Evolutionary conservation across 805 yeast genomes (phyloP), one percentile per base, ranked within the genome.

Genomic region (Alloascoidea africana): DNA sequence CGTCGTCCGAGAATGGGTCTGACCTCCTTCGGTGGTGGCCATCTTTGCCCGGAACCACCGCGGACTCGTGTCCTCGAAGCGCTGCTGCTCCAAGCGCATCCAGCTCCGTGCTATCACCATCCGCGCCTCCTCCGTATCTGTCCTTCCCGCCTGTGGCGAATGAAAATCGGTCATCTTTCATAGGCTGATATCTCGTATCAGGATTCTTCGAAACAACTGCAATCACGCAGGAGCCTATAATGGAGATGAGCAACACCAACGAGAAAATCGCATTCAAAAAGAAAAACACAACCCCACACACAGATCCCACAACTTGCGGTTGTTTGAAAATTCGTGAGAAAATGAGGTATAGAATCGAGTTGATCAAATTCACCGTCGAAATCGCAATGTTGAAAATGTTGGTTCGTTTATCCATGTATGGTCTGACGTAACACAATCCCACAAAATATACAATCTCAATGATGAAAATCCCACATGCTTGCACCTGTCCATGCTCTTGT

Each of bases 91-190:
- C 87, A 38, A 80, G 64, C 1, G 82, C 89, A 52, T 73, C 73
- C 45, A 80, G 65, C 56, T 80, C 89, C 42, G 76, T 62, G n/a
- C n/a, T n/a, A 42, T 67, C 76, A 23, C 30, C 30, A 23, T 23
- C 30, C n/a, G 8, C n/a, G 8, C n/a, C 30, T n/a, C n/a, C n/a
- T n/a, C n/a, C n/a, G n/a, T n/a, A n/a, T 23, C n/a, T 23, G 38
- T 54, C 45, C 19, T 44, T 44, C 27, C 40, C 37, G 35, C 41
- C 32, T 41, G 46, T 44, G 23, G 41, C 41, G 56, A 91, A 91
- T 14, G 96, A 82, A 38, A 82, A 91, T 54, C 98, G 74, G 54
- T 91, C 98, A 57, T 91, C 98, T 49, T 80, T 81, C 80, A 89
- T 82, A 43, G 96, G 97, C 61, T 85, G 89, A 62, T 91, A 91